Evolutionary conservation across 2,329 filamentous ascomycete species (phyloP).

Genomic region (Alternaria solani): DNA sequence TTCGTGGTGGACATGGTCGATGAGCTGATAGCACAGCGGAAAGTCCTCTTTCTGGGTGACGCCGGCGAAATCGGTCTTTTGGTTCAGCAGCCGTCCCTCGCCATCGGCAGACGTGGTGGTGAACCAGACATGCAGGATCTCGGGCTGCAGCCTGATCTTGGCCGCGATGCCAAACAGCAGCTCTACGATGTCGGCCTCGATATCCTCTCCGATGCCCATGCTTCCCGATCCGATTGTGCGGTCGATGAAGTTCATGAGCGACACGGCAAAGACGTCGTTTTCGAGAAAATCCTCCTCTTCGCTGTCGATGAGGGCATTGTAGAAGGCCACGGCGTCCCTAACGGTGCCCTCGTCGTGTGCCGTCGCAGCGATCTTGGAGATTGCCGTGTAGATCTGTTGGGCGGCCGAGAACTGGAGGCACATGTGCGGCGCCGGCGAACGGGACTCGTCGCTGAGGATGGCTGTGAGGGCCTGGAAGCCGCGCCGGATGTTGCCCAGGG

Average conservation of each 20-base stretch:
- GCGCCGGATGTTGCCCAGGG: slow-evolving; percentile 59
- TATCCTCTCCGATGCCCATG: slow-evolving; percentile 77
- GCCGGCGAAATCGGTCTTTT: slow-evolving; percentile 77
- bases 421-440: slow-evolving; percentile 85
- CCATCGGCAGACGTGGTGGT: slow-evolving; percentile 59
- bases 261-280: slow-evolving; percentile 83
- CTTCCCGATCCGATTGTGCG: slow-evolving; percentile 78
- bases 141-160: slow-evolving; percentile 89
- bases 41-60: slow-evolving; percentile 90
- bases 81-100: slow-evolving; percentile 54
- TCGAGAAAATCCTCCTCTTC: slow-evolving; percentile 96
- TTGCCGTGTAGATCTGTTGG: slow-evolving; percentile 87
- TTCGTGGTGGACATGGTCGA: slow-evolving; percentile 96
- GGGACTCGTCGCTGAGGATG: slow-evolving; percentile 87
- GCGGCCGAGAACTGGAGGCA: slow-evolving; percentile 87
- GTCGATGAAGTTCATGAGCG: slow-evolving; percentile 84
- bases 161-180: slow-evolving; percentile 95
- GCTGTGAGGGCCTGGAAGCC: slow-evolving; percentile 65
- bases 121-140: slow-evolving; percentile 92
- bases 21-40: slow-evolving; percentile 91
- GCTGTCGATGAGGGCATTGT: slow-evolving; percentile 91
- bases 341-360: slow-evolving; percentile 88
- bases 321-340: slow-evolving; percentile 82
- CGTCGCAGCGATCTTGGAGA: slow-evolving; percentile 86
- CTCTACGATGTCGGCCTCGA: slow-evolving; percentile 89